Evolutionary conservation across 1,284 basidiomycete genomes (phyloP).

Genomic region (Inonotus obliquus): DNA sequence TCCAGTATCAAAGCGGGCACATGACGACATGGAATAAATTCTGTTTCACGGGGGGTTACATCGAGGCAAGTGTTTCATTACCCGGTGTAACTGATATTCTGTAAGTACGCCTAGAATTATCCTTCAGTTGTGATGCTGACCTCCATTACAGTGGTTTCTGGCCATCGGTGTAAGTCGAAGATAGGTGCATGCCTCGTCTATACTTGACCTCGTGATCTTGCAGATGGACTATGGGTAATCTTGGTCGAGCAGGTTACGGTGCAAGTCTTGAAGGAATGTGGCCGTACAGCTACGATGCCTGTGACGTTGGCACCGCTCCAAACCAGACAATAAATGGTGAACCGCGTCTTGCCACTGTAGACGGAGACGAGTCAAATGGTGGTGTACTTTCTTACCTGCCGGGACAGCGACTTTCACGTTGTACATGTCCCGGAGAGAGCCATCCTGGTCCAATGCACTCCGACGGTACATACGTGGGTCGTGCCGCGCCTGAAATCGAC

Average conservation of each 20-base stretch:
- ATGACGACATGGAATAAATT: slow-evolving; percentile 50
- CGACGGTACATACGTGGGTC: slow-evolving; percentile 49
- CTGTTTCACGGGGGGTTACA: slow-evolving; percentile 57
- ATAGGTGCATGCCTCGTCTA: neutral
- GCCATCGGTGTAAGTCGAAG: slow-evolving; percentile 32
- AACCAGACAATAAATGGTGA: slow-evolving; percentile 44
- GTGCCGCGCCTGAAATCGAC: slow-evolving; percentile 48
- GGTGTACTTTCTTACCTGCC: slow-evolving; percentile 42
- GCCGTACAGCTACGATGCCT: slow-evolving; percentile 75
- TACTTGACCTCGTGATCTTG: neutral
- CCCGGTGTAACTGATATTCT: slow-evolving; percentile 28
- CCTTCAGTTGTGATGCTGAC: neutral
- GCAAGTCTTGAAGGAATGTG: slow-evolving; percentile 49
- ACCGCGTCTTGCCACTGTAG: slow-evolving; percentile 33
- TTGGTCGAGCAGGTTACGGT: slow-evolving; percentile 46
- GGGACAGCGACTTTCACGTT: slow-evolving; percentile 44
- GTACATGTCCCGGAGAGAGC: slow-evolving; percentile 48
- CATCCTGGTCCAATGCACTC: slow-evolving; percentile 52
- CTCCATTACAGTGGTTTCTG: slow-evolving; percentile 33
- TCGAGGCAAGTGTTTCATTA: slow-evolving; percentile 34
- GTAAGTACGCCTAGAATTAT: neutral
- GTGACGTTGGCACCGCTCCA: slow-evolving; percentile 62
- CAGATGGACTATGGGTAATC: slow-evolving; percentile 49
- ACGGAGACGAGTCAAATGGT: slow-evolving; percentile 35
- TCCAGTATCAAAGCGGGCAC: slow-evolving; percentile 49